phyloP scores from a whole-genome alignment of 169 alveolate species.

The Eimeria maxima region DNA sequence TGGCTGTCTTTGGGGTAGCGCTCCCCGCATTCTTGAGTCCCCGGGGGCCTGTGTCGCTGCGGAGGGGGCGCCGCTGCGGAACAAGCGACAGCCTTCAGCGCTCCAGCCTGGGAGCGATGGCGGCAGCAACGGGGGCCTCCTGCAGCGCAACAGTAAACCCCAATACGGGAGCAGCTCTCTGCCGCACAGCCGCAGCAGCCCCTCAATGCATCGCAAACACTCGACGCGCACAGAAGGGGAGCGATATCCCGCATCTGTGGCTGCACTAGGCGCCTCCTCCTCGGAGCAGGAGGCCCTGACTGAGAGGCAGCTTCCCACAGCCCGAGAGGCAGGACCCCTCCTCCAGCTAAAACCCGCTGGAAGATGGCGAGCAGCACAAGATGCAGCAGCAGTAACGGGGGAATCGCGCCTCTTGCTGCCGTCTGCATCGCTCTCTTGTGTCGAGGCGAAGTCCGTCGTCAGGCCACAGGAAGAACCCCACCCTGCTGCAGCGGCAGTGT shows the following conservation, averaged over 20 bases:
- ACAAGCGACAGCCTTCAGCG: conserved; percentile 1
- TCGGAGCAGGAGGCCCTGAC: not conserved
- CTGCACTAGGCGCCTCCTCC: not conserved
- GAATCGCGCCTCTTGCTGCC: conserved; percentile 13
- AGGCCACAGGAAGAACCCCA: conserved; percentile 40
- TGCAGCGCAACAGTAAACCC: conserved; percentile 61
- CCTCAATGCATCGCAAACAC: conserved; percentile 56
- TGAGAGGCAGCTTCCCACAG: not conserved
- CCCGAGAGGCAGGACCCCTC: not conserved
- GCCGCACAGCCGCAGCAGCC: conserved; percentile 65
- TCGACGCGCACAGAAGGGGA: conserved; percentile 23
- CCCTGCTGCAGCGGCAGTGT: conserved; percentile 2
- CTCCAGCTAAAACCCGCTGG: conserved; percentile 25
- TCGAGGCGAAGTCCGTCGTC: conserved; percentile 59
- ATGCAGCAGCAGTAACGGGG: not conserved
- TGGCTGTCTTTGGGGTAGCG: not conserved
- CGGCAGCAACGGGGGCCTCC: conserved; percentile 4
- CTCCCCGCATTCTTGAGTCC: conserved; percentile 11
- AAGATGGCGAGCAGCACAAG: not conserved
- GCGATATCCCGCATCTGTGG: not conserved
- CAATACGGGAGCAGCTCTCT: conserved; percentile 64
- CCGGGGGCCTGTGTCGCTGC: not conserved
- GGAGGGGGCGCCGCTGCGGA: not conserved
- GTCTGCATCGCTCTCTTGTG: conserved; percentile 55
- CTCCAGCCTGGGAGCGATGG: not conserved